Conservation (phyloP, 768 basidiomycete genomes). For the Phaeotremella skinneri region DNA sequence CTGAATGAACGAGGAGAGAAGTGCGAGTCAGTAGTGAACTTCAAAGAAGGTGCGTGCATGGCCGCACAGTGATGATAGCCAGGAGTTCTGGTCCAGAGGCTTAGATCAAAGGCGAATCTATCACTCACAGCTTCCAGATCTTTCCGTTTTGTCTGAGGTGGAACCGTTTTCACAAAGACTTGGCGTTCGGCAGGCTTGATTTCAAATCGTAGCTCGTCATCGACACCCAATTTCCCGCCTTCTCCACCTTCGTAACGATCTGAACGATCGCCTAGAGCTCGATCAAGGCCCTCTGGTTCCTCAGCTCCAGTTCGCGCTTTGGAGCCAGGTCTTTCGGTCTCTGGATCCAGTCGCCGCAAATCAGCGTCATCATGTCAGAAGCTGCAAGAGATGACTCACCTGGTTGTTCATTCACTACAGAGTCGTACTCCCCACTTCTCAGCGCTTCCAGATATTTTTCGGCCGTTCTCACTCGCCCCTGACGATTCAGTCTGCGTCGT, state of each 20-base stretch:
- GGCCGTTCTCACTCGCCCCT: constrained; percentile 76
- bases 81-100: background rate
- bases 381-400: constrained; percentile 58
- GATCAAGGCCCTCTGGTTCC: constrained; percentile 39
- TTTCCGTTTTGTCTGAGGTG: constrained; percentile 82
- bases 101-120: background rate
- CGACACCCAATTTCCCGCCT: background rate
- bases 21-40: background rate
- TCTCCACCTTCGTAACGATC: constrained; percentile 9
- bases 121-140: constrained; percentile 79
- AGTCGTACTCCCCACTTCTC: constrained; percentile 78
- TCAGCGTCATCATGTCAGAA: constrained; percentile 10
- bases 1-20: constrained; percentile 54
- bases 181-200: constrained; percentile 52
- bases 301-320: constrained; percentile 28
- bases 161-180: constrained; percentile 91
- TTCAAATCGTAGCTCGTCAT: constrained; percentile 35
- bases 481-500: constrained; percentile 73
- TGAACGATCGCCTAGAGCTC: constrained; percentile 26
- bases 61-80: no score
- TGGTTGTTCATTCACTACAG: constrained; percentile 27
- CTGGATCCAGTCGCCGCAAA: constrained; percentile 62
- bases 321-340: constrained; percentile 64
- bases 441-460: constrained; percentile 74
- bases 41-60: background rate